Base-by-base conservation (phyloP, 768 basidiomycete genomes). In the Russula dissimulans region DNA sequence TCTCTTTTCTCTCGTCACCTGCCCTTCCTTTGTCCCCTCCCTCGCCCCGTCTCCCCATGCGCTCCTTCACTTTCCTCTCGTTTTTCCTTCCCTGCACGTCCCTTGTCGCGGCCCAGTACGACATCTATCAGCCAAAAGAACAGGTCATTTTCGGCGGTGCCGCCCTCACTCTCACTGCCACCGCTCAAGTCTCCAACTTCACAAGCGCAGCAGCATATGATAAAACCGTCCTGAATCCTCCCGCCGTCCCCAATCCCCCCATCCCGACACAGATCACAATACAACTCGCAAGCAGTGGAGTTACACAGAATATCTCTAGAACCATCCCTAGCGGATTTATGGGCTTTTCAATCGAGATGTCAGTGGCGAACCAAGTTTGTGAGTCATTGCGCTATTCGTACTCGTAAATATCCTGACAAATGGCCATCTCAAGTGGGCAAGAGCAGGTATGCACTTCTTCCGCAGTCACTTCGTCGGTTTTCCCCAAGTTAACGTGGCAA, bases 271-370 rank as follows among this genome's bases (percentile, higher is more conserved):
- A 75, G 22, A 81, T 83, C 64, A 71, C 70, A 14, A 64, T 86
- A 2, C 72, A 75, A 54, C 71, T 85, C 17, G 58, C 53, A n/a
- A 70, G 68, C 7, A 54, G 32, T 0, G 60, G 59, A 1, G 64
- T 63, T 36, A 57, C 72, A 22, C 44, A 59, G 0, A 72, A 71
- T 5, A 63, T 83, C 34, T 77, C 77, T 0, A 76, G 78, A 36
- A 69, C 71, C 3, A 73, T 76, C 50, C 69, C 69, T 36, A 84
- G 83, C 11, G 77, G 79, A 12, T 89, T 89, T 66, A 77, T 83
- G 54, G 88, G 86, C 2, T 88, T 91, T 67, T 87, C 85, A 3
- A 78, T 91, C 36, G 88, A 91, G 71, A 79, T 88, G 76, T 88
- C 86, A 38, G 84, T 91, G 6, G 76, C 83, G 11, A 81, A 79